Evolutionary conservation across 345 rosid genomes (phyloP).

Genomic region (Camelina hispida): DNA sequence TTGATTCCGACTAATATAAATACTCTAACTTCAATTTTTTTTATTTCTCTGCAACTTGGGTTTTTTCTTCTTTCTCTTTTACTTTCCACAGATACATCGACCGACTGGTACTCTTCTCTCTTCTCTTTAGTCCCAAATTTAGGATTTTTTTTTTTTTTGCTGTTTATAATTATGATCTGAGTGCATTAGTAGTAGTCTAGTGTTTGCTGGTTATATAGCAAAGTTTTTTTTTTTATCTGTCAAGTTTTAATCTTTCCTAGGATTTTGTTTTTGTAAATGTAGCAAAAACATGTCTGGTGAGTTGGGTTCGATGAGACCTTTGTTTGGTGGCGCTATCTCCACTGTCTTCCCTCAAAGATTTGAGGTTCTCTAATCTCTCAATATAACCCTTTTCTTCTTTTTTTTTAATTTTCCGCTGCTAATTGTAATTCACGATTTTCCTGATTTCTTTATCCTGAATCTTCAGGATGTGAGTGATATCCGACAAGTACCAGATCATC

Average conservation of each 20-base stretch:
- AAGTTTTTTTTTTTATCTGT: neutral
- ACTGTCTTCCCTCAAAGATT: slow-evolving; percentile 60
- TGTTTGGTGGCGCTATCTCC: slow-evolving; percentile 73
- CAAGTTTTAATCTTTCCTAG: neutral
- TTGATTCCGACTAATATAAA: neutral
- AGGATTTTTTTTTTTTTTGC: too few species aligned
- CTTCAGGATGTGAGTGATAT: slow-evolving; percentile 73
- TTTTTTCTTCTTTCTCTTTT: neutral
- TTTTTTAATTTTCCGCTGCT: neutral
- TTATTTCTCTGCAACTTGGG: neutral
- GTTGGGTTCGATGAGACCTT: slow-evolving; percentile 44
- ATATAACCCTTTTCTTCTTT: neutral
- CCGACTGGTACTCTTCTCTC: neutral
- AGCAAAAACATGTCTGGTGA: slow-evolving; percentile 52
- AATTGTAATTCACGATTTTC: neutral
- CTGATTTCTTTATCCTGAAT: neutral
- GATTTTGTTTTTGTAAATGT: neutral
- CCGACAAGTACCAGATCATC: slow-evolving; percentile 79
- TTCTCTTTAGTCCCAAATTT: neutral
- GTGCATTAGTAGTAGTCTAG: neutral
- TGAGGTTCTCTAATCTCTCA: slow-evolving; percentile 46
- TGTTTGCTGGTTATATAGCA: neutral
- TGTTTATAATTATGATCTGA: neutral
- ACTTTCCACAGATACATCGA: neutral
- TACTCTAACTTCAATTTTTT: neutral